Percentiles rank a stretch among this genome's conserved stretches.
These are phyloP conservation scores for Lithocarpus polystachyus DNA, from an alignment of 306 rosid genomes.

Conservation along the genomic window DNA sequence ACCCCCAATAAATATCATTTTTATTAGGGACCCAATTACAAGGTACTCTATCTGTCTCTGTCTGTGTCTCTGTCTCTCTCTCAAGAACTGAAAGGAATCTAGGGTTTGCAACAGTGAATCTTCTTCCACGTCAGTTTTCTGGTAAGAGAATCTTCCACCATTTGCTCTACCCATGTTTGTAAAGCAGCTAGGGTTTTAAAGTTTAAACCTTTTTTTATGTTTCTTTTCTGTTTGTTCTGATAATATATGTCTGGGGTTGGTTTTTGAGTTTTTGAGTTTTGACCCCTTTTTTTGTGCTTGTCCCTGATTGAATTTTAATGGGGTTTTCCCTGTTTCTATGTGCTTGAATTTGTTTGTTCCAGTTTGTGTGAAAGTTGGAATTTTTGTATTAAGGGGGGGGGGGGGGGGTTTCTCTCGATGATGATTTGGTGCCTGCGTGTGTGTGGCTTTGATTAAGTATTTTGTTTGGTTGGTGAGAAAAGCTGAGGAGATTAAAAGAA, in stretches of 20 bases:
- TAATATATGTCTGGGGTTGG: background rate
- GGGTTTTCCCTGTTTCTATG: background rate
- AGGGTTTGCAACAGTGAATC: constrained; percentile 65
- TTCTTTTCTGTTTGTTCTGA: constrained; percentile 5
- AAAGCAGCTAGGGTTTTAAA: constrained; percentile 20
- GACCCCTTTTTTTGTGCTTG: background rate
- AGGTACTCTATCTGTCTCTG: constrained; percentile 9
- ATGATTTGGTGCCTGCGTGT: background rate
- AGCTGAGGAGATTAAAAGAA: background rate
- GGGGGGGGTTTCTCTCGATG: constrained; percentile 8
- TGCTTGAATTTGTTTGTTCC: background rate
- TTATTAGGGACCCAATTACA: background rate
- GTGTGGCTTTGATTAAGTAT: background rate
- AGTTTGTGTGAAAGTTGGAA: background rate
- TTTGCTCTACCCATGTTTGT: constrained; percentile 4
- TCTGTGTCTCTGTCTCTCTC: background rate
- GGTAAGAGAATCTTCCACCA: constrained; percentile 20
- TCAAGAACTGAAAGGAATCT: constrained; percentile 34
- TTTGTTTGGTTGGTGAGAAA: constrained; percentile 23
- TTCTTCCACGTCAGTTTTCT: constrained; percentile 12
- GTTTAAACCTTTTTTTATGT: background rate
- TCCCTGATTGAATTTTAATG: constrained; percentile 25
- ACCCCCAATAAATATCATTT: constrained; percentile 11
- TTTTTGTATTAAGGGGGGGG: background rate
- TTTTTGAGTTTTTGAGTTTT: background rate